Percentiles rank a stretch among this genome's conserved stretches.
phyloP scores from a whole-genome alignment of 345 rosid genomes.

The Erodium maritimum region DNA sequence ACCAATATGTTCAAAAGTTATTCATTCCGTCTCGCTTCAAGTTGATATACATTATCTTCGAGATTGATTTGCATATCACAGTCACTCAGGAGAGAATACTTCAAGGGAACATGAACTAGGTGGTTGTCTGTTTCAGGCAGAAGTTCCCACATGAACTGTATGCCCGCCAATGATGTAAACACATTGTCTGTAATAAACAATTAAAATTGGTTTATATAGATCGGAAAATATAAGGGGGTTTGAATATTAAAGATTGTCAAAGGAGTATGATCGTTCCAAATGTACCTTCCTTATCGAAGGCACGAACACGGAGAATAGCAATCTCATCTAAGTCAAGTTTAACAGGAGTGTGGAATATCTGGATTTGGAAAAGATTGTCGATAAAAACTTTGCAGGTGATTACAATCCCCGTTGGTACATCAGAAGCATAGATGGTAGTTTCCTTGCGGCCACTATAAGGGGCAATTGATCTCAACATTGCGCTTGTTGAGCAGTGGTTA shows the following conservation, averaged over 20 bases:
- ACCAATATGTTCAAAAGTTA: neutral
- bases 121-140: constrained; percentile 56
- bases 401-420: constrained; percentile 59
- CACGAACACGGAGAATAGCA: constrained; percentile 84
- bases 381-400: constrained; percentile 94
- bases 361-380: constrained; percentile 75
- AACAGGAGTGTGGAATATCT: constrained; percentile 81
- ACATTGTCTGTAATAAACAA: constrained; percentile 77
- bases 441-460: constrained; percentile 70
- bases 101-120: constrained; percentile 81
- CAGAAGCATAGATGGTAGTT: constrained; percentile 89
- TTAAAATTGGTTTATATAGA: too few relatives aligned
- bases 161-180: constrained; percentile 85
- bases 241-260: too few relatives aligned
- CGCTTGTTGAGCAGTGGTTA: constrained; percentile 74
- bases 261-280: neutral
- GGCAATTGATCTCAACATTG: constrained; percentile 67
- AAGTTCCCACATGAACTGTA: constrained; percentile 81
- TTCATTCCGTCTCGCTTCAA: neutral
- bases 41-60: constrained; percentile 58
- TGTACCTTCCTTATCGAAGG: constrained; percentile 74
- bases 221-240: too few relatives aligned
- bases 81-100: constrained; percentile 87
- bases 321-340: constrained; percentile 94
- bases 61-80: constrained; percentile 69